Evolutionary conservation across 805 yeast species (phyloP).

Genomic region (Metschnikowia santaceciliae): DNA sequence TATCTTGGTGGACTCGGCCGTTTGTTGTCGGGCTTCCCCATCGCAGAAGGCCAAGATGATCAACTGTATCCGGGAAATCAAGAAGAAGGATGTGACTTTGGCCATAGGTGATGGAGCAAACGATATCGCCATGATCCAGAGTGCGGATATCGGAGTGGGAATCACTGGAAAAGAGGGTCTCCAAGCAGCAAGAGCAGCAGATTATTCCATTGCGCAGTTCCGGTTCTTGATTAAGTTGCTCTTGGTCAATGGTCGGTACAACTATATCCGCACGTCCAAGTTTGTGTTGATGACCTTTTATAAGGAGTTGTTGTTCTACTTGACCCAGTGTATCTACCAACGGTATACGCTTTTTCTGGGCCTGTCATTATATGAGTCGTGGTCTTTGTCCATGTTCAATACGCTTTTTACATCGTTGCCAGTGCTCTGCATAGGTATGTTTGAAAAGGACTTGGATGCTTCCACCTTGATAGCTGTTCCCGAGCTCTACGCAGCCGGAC

Average conservation of each 20-base stretch:
- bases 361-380: slow-evolving; percentile 86
- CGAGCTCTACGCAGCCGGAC: slow-evolving; percentile 76
- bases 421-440: slow-evolving; percentile 90
- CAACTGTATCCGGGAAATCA: slow-evolving; percentile 64
- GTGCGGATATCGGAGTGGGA: slow-evolving; percentile 97
- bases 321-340: slow-evolving; percentile 86
- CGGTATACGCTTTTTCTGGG: slow-evolving; percentile 87
- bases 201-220: slow-evolving; percentile 93
- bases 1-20: slow-evolving; percentile 82
- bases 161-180: slow-evolving; percentile 96
- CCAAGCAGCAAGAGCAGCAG: slow-evolving; percentile 94
- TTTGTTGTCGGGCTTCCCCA: slow-evolving; percentile 95
- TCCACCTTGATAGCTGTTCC: slow-evolving; percentile 89
- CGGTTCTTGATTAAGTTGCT: slow-evolving; percentile 75
- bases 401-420: slow-evolving; percentile 92
- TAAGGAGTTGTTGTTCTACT: slow-evolving; percentile 85
- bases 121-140: slow-evolving; percentile 98
- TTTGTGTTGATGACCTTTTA: slow-evolving; percentile 92
- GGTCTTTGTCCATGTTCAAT: slow-evolving; percentile 97
- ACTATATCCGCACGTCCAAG: slow-evolving; percentile 86
- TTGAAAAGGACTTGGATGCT: slow-evolving; percentile 86
- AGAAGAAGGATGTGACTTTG: slow-evolving; percentile 70
- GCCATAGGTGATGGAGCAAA: slow-evolving; percentile 99
- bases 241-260: slow-evolving; percentile 94
- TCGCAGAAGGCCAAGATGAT: slow-evolving; percentile 95